Evolutionary conservation across 768 basidiomycete genomes (phyloP), one percentile per base, ranked within the genome.

Genomic region (Nidularia sp.): DNA sequence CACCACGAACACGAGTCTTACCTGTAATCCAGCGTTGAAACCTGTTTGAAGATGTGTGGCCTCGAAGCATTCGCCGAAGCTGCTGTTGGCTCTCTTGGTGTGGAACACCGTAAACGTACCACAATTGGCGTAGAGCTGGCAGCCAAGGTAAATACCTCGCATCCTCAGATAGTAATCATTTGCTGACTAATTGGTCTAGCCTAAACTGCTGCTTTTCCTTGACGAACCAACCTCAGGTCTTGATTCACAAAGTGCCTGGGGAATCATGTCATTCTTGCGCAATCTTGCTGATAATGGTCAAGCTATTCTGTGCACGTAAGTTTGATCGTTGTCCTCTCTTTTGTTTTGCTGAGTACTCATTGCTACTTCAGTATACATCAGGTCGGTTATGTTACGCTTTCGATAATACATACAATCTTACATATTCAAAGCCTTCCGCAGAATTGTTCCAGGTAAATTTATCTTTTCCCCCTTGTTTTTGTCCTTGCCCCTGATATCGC

Each of bases 181-280:
- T 48, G 10, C 44, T 35, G 44, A 25, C 9, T 45, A 18, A 4
- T 54, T 65, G 63, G 68, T 57, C 4, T 53, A 84, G 84, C 93
- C 91, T 1, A 81, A 82, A 63, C 71, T 93, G 0, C 73, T 96
- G 0, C 76, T 95, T 13, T 94, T 95, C 74, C 69, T 93, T 34
- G 93, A 94, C 61, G 92, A 95, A 64, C 93, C 93, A 0, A 95
- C 93, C 2, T 86, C 89, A 25, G 91, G 92, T 34, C 74, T 94
- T 12, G 90, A 93, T 64, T 91, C 90, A 2, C 90, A 92, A 66
- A 88, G 85, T 50, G 90, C 91, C 2, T 90, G 90, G 89, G 85
- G 85, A 4, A 90, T 93, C 55, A 71, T 91, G 49, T 69, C 75
- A 2, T 90, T 94, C 71, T 71, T 94, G 43, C 76, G 85, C 7